These are phyloP conservation scores for Fragosphaeria purpurea DNA, from an alignment of 2,329 filamentous ascomycete genomes.

Conservation along the genomic window DNA sequence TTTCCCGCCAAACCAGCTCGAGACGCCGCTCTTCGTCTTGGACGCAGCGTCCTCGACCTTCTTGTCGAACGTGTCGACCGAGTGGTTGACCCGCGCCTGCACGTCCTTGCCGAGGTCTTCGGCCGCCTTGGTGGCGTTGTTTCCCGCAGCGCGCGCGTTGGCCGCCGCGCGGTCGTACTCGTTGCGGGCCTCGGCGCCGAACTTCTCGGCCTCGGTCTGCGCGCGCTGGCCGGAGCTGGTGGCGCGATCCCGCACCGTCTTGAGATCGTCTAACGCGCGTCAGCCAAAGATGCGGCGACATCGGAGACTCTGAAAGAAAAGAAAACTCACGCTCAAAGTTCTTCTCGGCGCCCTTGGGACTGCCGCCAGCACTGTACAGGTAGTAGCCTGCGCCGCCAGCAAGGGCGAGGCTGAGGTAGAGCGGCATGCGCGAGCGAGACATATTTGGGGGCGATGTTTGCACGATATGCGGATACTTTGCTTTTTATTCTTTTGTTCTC, in stretches of 20 bases:
- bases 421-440: slow-evolving; percentile 37
- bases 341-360: slow-evolving; percentile 74
- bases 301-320: neutral
- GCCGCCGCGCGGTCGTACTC: slow-evolving; percentile 60
- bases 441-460: slow-evolving; percentile 22
- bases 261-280: slow-evolving; percentile 58
- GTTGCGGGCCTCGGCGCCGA: slow-evolving; percentile 50
- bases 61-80: slow-evolving; percentile 74
- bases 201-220: slow-evolving; percentile 54
- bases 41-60: slow-evolving; percentile 68
- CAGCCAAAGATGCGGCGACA: neutral
- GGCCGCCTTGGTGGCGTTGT: slow-evolving; percentile 37
- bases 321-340: slow-evolving; percentile 63
- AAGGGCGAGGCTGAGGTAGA: slow-evolving; percentile 50
- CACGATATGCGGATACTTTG: neutral
- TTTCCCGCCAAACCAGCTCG: slow-evolving; percentile 69
- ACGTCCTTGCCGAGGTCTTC: slow-evolving; percentile 41
- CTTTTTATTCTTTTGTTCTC: too few species aligned
- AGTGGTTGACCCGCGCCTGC: slow-evolving; percentile 53
- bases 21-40: slow-evolving; percentile 76
- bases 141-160: slow-evolving; percentile 49
- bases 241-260: slow-evolving; percentile 55
- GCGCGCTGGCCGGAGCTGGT: slow-evolving; percentile 56
- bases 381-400: slow-evolving; percentile 75
- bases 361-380: slow-evolving; percentile 77